Evolutionary conservation across 306 rosid species (phyloP), one percentile per base, ranked within the genome.

Genomic region (Acacia confusa): DNA sequence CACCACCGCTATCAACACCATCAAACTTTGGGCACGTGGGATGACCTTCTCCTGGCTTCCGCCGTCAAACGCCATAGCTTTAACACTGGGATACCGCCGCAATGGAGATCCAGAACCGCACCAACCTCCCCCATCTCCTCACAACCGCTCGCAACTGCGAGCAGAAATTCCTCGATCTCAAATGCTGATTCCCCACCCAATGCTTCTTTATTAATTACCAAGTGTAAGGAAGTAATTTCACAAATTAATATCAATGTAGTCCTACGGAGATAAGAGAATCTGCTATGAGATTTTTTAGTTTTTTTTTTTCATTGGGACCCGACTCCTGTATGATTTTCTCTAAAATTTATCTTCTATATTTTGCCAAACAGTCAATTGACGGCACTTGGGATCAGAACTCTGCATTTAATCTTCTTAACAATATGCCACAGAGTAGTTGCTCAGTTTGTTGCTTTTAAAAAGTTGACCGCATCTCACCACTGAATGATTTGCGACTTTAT

Each of bases 11-110:
- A 3, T 64, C 72, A 1, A 50, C 69, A 13, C 80, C 80, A 1
- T 50, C 50, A 64, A 30, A 69, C 63, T 9, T 93, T 94, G 97
- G 97, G 92, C 25, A 89, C 97, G 61, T 87, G 90, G 96, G 97
- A 93, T 72, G 97, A 93, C 75, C 89, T 93, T 5, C 22, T 93
- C 74, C 87, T 93, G 1, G 95, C 73, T 68, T 2, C 60, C 60
- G 20, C 80, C 80, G 2, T 50, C 48, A 64, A 88, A 68, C 97
- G 97, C 75, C 92, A 93, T 83, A 96, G 97, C 70, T 81, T 77
- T 82, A 72, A 83, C 65, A 90, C 86, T 93, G 97, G 97, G 86
- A 88, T 63, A 20, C 92, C 77, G 86, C 91, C 40, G 85, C 94
- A 74, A 79, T 82, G 87, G 97, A 91, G 81, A 81, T 93, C 36